phyloP scores from a whole-genome alignment of 352 stramenopile genomes.

The Pythium coloratum region DNA sequence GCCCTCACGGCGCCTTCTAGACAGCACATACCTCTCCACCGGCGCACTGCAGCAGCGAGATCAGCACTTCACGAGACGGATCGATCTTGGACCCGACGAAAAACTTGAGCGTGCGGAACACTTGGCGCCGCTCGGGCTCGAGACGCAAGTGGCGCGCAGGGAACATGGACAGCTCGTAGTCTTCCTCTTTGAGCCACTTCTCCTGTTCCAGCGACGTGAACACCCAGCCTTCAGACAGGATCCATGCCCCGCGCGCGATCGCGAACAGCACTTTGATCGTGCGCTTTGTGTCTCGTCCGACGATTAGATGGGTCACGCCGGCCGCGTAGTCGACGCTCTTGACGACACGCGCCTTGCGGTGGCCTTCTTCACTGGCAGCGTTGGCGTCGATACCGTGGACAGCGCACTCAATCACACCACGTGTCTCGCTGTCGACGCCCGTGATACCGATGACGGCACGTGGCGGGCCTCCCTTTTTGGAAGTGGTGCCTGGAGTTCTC shows the following conservation, averaged over 20 bases:
- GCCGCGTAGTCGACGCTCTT: conserved; percentile 75
- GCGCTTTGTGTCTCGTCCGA: conserved; percentile 61
- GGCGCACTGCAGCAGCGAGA: conserved; percentile 72
- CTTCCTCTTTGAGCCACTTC: conserved; percentile 66
- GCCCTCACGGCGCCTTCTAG: neutral
- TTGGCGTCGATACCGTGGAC: conserved; percentile 78
- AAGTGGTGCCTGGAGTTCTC: neutral
- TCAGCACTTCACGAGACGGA: conserved; percentile 66
- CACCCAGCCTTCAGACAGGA: conserved; percentile 78
- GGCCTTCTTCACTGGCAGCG: conserved; percentile 39
- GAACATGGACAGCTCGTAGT: conserved; percentile 62
- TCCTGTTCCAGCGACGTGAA: conserved; percentile 77
- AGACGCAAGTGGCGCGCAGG: conserved; percentile 45
- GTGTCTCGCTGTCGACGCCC: conserved; percentile 54
- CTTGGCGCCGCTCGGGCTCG: conserved; percentile 48
- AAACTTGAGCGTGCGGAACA: conserved; percentile 67
- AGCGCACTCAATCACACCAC: conserved; percentile 67
- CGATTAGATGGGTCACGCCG: conserved; percentile 75
- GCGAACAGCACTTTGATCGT: conserved; percentile 87
- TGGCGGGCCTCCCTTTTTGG: conserved; percentile 23
- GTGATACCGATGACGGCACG: conserved; percentile 78
- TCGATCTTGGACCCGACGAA: conserved; percentile 75
- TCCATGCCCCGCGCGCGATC: conserved; percentile 77
- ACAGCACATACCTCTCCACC: conserved; percentile 54
- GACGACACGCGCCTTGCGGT: conserved; percentile 74